These are phyloP conservation scores for Colletotrichum coccodes DNA, from an alignment of 2,329 filamentous ascomycete genomes.

Conservation along the genomic window DNA sequence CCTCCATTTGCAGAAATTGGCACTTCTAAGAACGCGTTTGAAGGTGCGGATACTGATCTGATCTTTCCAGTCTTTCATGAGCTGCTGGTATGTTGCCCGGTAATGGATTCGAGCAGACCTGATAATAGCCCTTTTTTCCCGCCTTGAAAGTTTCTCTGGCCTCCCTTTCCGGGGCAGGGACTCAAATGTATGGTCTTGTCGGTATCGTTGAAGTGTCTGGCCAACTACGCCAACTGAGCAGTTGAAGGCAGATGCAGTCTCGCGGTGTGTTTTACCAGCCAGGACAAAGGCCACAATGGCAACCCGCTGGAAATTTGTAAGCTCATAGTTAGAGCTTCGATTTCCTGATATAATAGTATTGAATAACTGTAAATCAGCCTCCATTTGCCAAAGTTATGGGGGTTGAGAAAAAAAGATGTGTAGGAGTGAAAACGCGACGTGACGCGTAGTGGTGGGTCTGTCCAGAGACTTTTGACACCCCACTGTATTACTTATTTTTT, in stretches of 20 bases:
- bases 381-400: no score
- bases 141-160: neutral
- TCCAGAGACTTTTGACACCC: no score
- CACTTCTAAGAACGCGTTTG: neutral
- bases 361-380: no score
- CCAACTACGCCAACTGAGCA: neutral
- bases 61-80: neutral
- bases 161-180: neutral
- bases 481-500: no score
- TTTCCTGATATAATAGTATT: no score
- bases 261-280: neutral
- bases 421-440: no score
- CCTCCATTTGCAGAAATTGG: neutral
- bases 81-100: neutral
- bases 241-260: neutral
- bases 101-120: no score
- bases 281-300: neutral
- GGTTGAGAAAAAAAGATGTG: no score
- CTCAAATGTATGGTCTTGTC: neutral
- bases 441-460: no score
- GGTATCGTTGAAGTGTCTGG: neutral
- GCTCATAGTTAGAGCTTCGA: neutral
- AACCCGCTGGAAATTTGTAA: neutral
- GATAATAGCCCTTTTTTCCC: no score
- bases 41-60: neutral